Conservation (phyloP, 2,329 filamentous ascomycete species). For the Hortaea sp. region DNA sequence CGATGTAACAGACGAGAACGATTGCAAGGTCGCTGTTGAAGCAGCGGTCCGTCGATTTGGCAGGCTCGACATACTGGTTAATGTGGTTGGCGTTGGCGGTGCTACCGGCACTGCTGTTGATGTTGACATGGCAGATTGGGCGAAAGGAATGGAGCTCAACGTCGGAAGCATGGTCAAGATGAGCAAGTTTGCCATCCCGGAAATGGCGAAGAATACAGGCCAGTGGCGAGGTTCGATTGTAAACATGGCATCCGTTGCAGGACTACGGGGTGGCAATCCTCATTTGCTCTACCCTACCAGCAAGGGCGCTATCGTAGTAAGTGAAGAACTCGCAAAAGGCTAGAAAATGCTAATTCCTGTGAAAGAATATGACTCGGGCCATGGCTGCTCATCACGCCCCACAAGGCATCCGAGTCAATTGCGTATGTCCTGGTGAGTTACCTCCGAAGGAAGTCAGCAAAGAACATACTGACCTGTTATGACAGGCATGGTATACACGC, state of each 20-base stretch:
- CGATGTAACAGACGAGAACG: slow-evolving; percentile 45
- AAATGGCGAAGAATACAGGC: slow-evolving; percentile 45
- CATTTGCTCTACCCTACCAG: slow-evolving; percentile 44
- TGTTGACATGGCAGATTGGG: slow-evolving; percentile 51
- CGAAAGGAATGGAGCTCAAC: slow-evolving; percentile 49
- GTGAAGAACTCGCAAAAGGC: slow-evolving; percentile 2
- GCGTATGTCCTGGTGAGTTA: slow-evolving; percentile 41
- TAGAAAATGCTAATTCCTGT: background rate
- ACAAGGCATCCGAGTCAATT: slow-evolving; percentile 45
- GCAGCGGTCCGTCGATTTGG: slow-evolving; percentile 41
- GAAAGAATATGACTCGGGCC: slow-evolving; percentile 43
- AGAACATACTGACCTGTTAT: background rate
- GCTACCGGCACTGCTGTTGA: slow-evolving; percentile 50
- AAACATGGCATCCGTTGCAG: slow-evolving; percentile 55
- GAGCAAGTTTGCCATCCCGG: slow-evolving; percentile 49
- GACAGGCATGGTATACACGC: slow-evolving; percentile 41
- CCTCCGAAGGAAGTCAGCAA: no score
- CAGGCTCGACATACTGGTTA: slow-evolving; percentile 52
- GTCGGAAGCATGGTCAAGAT: slow-evolving; percentile 55
- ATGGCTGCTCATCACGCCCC: slow-evolving; percentile 46
- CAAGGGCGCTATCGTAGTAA: slow-evolving; percentile 42
- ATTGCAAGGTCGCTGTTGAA: slow-evolving; percentile 39
- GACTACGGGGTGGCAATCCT: slow-evolving; percentile 44
- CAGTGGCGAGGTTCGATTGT: slow-evolving; percentile 44
- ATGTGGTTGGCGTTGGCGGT: slow-evolving; percentile 54